Evolutionary conservation across 73 alveolate genomes (phyloP), one percentile per base, ranked within the genome.

Genomic region (Blepharisma japonicum): DNA sequence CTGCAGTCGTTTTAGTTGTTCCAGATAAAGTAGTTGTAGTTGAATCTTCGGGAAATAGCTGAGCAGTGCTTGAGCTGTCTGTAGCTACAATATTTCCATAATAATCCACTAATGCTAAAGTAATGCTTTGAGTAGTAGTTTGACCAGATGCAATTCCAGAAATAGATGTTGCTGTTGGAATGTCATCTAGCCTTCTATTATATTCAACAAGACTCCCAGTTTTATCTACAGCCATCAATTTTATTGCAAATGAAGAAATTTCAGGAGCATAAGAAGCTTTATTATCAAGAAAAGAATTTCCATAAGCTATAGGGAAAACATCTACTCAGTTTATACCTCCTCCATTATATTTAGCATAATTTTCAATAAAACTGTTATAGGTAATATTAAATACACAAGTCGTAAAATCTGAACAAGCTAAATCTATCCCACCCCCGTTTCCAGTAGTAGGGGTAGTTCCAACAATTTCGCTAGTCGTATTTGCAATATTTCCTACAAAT

Each of bases 251-350:
- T 14, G 50, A 20, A 18, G 74, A n/a, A 61, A 61, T 14, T 14
- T 61, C 23, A 61, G 38, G 38, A 1, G 47, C 74, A 61, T 61
- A 61, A 25, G 23, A 8, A 18, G 74, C 74, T 20, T n/a, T 61
- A 61, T 61, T 61, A 25, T 61, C 23, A 2, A 2, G 0, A 61
- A 61, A 32, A 0, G 42, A 1, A n/a, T 14, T 39, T 4, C 18
- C 47, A 61, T 14, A 8, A 20, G 39, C 46, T 18, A 61, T 25
- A 61, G 74, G 74, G 2, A 20, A 14, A 0, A 9, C 14, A 61
- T 61, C 74, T 9, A 25, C 2, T 39, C 74, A 61, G 14, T 61
- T 61, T 14, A 61, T 61, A 2, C 50, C 74, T 20, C 74, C 74
- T 61, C 74, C 74, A 20, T 61, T 18, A 25, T 20, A 8, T 18